Conservation (phyloP, 2,329 filamentous ascomycete genomes). For the Fusarium compactum region DNA sequence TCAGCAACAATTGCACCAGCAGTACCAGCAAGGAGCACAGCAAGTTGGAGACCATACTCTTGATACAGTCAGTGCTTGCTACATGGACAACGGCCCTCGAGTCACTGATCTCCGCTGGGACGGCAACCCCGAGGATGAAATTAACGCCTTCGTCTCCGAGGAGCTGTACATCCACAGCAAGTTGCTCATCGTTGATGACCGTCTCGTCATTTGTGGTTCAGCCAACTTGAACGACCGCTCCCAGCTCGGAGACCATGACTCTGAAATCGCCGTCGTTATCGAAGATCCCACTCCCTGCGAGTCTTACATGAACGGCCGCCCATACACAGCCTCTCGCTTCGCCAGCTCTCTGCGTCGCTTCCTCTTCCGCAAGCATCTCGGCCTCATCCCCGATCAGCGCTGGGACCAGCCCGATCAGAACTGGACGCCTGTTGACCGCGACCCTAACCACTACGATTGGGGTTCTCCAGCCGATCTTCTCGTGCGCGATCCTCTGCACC, state of each 20-base stretch:
- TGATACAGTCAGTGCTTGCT: conserved; percentile 83
- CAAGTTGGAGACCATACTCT: conserved; percentile 68
- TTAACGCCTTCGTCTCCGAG: conserved; percentile 72
- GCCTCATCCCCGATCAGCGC: conserved; percentile 80
- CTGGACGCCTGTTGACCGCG: conserved; percentile 78
- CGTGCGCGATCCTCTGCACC: conserved; percentile 79
- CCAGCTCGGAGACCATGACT: conserved; percentile 86
- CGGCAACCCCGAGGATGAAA: conserved; percentile 66
- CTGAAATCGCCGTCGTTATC: conserved; percentile 90
- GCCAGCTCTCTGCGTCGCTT: conserved; percentile 84
- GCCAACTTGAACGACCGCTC: conserved; percentile 72
- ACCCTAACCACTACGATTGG: conserved; percentile 80
- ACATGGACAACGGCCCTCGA: conserved; percentile 82
- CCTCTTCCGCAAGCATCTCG: conserved; percentile 92
- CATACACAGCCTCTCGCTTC: conserved; percentile 79
- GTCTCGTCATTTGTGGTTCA: conserved; percentile 82
- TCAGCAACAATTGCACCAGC: conserved; percentile 53
- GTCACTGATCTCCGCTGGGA: conserved; percentile 71
- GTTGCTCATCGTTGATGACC: conserved; percentile 84
- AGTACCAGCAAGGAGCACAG: conserved; percentile 78
- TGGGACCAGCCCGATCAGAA: conserved; percentile 77
- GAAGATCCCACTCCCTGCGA: conserved; percentile 80
- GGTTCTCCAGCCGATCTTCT: conserved; percentile 74
- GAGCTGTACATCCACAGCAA: conserved; percentile 75
- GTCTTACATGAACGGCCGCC: conserved; percentile 78